Evolutionary conservation across 1,284 basidiomycete genomes (phyloP).

Genomic region (Apiotrichum siamense): DNA sequence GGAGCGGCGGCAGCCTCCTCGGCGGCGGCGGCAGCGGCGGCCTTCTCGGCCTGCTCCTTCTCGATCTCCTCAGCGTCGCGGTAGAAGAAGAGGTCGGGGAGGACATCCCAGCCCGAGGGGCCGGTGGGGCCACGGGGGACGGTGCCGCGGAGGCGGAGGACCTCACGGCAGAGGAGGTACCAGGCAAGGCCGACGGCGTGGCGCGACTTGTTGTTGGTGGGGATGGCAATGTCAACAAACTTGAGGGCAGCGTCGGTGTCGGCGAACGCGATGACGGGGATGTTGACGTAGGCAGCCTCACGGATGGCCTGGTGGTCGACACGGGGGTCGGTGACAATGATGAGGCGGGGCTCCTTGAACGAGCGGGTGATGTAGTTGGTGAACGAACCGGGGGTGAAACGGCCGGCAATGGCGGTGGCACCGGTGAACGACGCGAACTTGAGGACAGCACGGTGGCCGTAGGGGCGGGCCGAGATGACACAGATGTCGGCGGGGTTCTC

Average conservation of each 20-base stretch:
- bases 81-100: conserved; percentile 99
- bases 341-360: conserved; percentile 99
- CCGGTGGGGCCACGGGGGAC: conserved; percentile 81
- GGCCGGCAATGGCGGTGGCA: conserved; percentile 95
- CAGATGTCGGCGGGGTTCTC: conserved; percentile 98
- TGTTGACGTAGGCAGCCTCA: conserved; percentile 99
- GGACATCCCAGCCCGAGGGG: conserved; percentile 87
- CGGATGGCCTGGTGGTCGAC: conserved; percentile 99
- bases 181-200: conserved; percentile 96
- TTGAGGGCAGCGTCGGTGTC: conserved; percentile 96
- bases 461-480: conserved; percentile 95
- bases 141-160: conserved; percentile 88
- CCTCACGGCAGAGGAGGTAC: conserved; percentile 98
- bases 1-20: conserved; percentile 47
- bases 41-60: conserved; percentile 90
- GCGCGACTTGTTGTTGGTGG: conserved; percentile 98
- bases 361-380: conserved; percentile 99
- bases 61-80: conserved; percentile 98
- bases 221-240: conserved; percentile 97
- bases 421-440: conserved; percentile 98
- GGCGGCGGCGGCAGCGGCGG: conserved; percentile 64
- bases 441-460: conserved; percentile 98
- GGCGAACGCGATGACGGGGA: conserved; percentile 97
- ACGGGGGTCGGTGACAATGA: conserved; percentile 96
- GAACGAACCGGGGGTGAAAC: conserved; percentile 97